Conservation (phyloP, 768 basidiomycete species). For the Termitomyces sp. region DNA sequence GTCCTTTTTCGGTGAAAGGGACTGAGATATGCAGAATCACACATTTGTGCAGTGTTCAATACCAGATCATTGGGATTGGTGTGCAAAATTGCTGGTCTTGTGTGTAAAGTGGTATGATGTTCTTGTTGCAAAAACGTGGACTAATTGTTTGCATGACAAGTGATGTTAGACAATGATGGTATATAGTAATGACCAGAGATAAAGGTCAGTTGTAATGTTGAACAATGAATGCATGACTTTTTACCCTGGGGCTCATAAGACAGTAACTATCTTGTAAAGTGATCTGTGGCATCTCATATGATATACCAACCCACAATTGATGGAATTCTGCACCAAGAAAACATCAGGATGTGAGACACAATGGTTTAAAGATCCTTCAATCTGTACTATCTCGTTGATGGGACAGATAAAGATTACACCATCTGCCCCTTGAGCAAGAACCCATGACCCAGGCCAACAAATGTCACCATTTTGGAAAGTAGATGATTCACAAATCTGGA, state of each 20-base stretch:
- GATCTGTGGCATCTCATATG: slow-evolving; percentile 6
- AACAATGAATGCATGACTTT: background rate
- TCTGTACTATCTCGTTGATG: slow-evolving; percentile 1
- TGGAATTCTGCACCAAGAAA: background rate
- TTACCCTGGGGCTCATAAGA: background rate
- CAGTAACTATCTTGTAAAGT: background rate
- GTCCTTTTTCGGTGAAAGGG: background rate
- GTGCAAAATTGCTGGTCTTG: background rate
- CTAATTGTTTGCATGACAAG: background rate
- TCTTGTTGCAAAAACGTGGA: background rate
- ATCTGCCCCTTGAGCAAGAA: background rate
- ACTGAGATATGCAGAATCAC: slow-evolving; percentile 1
- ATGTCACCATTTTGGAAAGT: slow-evolving; percentile 2
- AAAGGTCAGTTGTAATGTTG: background rate
- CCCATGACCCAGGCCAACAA: slow-evolving; percentile 2
- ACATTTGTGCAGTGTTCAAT: slow-evolving; percentile 9
- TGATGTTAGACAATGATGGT: slow-evolving; percentile 2
- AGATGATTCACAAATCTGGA: slow-evolving; percentile 3
- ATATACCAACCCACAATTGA: background rate
- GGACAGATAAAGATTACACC: background rate
- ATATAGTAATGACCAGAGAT: background rate
- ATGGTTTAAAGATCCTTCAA: background rate
- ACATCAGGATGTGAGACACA: background rate
- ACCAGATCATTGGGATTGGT: background rate
- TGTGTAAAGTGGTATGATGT: background rate